phyloP scores from a whole-genome alignment of 2,329 filamentous ascomycete genomes.

The Colletotrichum nymphaeae region DNA sequence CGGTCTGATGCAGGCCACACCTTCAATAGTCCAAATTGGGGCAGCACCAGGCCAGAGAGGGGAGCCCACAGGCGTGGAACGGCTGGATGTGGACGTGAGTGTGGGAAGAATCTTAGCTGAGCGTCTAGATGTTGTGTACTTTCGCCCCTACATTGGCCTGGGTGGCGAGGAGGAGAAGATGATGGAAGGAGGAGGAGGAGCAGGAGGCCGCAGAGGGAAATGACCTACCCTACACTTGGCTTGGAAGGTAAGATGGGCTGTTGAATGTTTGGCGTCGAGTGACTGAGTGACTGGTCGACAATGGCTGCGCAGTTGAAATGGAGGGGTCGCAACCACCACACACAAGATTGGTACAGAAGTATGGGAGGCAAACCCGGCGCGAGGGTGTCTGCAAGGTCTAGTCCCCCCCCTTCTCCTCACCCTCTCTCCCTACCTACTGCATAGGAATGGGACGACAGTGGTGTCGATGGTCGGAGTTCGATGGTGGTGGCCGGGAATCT shows the following conservation, averaged over 20 bases:
- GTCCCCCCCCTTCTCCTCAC: not conserved
- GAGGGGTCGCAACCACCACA: constrained; percentile 6
- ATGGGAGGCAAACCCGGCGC: constrained; percentile 5
- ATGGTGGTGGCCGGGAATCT: constrained; percentile 30
- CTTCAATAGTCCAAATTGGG: not conserved
- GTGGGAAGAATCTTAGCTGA: not conserved
- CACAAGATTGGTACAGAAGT: not conserved
- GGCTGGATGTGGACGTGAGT: not conserved
- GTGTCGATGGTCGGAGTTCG: not conserved
- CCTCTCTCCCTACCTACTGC: not conserved
- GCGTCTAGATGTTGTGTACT: not conserved
- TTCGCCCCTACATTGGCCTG: not conserved
- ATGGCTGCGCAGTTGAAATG: not conserved
- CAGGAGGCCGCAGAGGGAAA: not conserved
- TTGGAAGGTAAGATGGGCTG: not conserved
- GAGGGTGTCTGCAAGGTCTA: constrained; percentile 4
- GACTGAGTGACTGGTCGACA: constrained; percentile 19
- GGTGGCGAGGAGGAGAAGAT: not conserved
- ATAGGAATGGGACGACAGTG: not conserved
- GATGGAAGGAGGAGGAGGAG: not conserved
- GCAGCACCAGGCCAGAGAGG: not conserved
- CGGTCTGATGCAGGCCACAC: constrained; percentile 18
- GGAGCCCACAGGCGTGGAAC: not conserved
- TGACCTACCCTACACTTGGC: not conserved
- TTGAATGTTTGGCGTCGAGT: constrained; percentile 15